phyloP scores from a whole-genome alignment of 148 eudicot species.

The Cornus florida region DNA sequence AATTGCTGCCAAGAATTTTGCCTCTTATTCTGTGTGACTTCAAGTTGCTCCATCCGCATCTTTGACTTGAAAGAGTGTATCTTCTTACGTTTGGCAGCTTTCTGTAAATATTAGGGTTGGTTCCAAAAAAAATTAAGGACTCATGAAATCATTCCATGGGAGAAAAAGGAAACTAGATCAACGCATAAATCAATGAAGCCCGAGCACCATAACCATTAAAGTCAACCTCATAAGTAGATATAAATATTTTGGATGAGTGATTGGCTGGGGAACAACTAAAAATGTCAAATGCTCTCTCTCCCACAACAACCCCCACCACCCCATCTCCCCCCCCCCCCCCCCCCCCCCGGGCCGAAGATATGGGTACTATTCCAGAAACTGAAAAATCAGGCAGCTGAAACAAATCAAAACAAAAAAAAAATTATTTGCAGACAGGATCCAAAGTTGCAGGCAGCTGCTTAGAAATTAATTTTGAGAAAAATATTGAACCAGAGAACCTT shows the following conservation, averaged over 20 bases:
- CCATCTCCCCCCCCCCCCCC: no score
- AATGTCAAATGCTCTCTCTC: background rate
- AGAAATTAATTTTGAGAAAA: no score
- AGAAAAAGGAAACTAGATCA: background rate
- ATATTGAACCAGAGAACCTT: no score
- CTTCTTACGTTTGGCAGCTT: conserved; percentile 90
- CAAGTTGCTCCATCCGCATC: conserved; percentile 80
- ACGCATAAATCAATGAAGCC: background rate
- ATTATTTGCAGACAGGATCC: no score
- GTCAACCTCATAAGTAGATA: background rate
- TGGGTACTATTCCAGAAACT: background rate
- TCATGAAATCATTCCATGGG: background rate
- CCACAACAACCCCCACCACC: no score
- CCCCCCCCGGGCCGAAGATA: no score
- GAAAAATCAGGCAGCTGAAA: background rate
- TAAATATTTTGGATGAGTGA: background rate
- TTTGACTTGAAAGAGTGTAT: conserved; percentile 95
- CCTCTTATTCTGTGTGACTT: conserved; percentile 90
- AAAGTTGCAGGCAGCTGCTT: no score
- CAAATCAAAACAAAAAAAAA: no score
- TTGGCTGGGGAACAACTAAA: background rate
- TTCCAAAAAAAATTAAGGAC: background rate
- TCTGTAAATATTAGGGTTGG: conserved; percentile 38
- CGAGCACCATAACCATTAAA: background rate
- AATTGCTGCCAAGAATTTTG: conserved; percentile 99